Percentiles rank a stretch among this genome's conserved stretches.
Evolutionary conservation across 148 eudicot genomes (phyloP).

Genomic region (Rhododendron molle): DNA sequence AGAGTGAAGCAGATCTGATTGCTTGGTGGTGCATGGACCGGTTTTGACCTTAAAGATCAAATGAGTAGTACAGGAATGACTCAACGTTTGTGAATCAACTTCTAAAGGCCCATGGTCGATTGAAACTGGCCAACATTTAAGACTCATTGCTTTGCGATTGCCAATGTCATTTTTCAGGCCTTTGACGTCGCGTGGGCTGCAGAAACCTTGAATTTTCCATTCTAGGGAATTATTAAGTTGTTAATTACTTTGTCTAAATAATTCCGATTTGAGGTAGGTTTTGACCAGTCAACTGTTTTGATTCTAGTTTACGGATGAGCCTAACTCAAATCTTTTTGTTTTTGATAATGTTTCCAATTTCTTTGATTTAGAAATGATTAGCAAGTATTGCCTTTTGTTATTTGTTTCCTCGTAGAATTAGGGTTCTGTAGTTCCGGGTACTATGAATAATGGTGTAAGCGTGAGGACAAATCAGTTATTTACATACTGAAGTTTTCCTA

Average conservation of each 20-base stretch:
- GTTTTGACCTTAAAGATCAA: neutral
- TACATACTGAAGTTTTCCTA: neutral
- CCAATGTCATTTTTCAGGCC: neutral
- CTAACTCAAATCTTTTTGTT: neutral
- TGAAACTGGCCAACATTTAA: neutral
- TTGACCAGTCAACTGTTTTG: neutral
- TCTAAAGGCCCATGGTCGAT: neutral
- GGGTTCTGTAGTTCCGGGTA: neutral
- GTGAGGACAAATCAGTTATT: neutral
- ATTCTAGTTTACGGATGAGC: neutral
- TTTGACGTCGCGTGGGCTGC: neutral
- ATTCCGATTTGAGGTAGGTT: neutral
- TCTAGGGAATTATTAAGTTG: neutral
- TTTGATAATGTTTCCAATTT: neutral
- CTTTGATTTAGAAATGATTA: neutral
- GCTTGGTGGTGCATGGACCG: neutral
- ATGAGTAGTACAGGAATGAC: neutral
- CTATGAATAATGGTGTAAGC: neutral
- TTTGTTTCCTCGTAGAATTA: neutral
- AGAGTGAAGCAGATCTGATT: neutral
- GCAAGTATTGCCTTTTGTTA: neutral
- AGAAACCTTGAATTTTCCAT: neutral
- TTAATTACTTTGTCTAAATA: neutral
- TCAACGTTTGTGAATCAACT: neutral
- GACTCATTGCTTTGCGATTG: neutral